These are phyloP conservation scores for Carex arenaria DNA, from an alignment of 202 grass and related monocot genomes.

Conservation along the genomic window DNA sequence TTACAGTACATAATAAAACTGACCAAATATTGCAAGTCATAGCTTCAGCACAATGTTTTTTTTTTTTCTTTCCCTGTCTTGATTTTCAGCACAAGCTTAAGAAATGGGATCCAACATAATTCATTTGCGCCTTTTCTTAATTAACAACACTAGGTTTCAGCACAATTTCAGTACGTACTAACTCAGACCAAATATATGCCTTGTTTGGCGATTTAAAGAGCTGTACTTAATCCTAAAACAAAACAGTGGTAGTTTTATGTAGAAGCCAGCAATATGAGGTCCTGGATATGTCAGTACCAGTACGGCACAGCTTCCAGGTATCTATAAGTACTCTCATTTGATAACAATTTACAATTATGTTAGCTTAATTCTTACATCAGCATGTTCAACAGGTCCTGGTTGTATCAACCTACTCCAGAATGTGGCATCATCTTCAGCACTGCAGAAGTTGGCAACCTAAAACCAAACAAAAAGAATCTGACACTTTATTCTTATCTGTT, in stretches of 20 bases:
- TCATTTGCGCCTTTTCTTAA: neutral
- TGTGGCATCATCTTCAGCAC: constrained; percentile 85
- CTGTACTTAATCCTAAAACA: neutral
- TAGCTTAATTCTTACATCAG: constrained; percentile 53
- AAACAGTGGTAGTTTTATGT: neutral
- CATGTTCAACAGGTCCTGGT: constrained; percentile 64
- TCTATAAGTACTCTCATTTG: neutral
- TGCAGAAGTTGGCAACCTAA: constrained; percentile 94
- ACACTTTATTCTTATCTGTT: no score
- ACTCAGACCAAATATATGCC: neutral
- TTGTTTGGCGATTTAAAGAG: constrained; percentile 2
- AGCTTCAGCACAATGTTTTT: neutral
- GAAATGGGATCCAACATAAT: neutral
- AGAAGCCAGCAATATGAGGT: neutral
- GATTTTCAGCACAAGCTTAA: neutral
- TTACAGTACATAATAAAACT: neutral
- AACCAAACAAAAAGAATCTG: constrained; percentile 19
- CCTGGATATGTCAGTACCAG: neutral
- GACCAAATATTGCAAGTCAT: neutral
- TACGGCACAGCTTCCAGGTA: neutral
- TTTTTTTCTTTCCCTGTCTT: neutral
- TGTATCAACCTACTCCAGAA: constrained; percentile 99
- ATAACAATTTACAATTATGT: neutral
- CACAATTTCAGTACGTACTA: neutral
- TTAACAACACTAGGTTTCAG: neutral